These are phyloP conservation scores for Ceratocystis colombiana DNA, from an alignment of 2,329 filamentous ascomycete species.

Conservation along the genomic window DNA sequence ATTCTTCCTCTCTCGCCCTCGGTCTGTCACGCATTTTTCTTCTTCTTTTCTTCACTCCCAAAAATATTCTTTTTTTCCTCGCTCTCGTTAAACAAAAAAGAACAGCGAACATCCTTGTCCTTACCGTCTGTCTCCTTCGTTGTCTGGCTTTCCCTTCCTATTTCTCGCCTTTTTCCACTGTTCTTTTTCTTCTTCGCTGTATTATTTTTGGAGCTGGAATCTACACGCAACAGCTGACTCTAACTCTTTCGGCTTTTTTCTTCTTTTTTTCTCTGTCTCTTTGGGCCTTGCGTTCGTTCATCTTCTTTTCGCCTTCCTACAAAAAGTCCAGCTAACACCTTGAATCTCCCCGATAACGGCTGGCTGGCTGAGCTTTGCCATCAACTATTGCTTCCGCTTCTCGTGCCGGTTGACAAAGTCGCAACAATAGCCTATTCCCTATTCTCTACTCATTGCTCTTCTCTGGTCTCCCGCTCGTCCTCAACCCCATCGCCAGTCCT, in stretches of 20 bases:
- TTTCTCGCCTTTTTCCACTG: neutral
- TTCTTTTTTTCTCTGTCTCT: neutral
- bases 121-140: constrained; percentile 5
- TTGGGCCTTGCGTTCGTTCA: neutral
- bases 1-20: neutral
- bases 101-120: constrained; percentile 8
- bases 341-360: too few relatives aligned
- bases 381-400: too few relatives aligned
- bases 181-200: neutral
- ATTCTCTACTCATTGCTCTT: neutral
- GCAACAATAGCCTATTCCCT: neutral
- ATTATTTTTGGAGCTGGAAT: constrained; percentile 12
- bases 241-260: neutral
- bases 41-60: neutral
- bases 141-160: constrained; percentile 10
- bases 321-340: neutral
- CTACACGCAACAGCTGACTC: neutral
- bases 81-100: neutral
- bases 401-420: neutral
- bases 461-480: neutral
- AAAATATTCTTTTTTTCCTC: constrained; percentile 8
- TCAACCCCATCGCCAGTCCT: constrained; percentile 1
- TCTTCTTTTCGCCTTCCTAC: neutral
- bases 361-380: too few relatives aligned
- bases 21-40: neutral